These are phyloP conservation scores for Ogataea ramenticola DNA, from an alignment of 805 yeast genomes.

Conservation along the genomic window DNA sequence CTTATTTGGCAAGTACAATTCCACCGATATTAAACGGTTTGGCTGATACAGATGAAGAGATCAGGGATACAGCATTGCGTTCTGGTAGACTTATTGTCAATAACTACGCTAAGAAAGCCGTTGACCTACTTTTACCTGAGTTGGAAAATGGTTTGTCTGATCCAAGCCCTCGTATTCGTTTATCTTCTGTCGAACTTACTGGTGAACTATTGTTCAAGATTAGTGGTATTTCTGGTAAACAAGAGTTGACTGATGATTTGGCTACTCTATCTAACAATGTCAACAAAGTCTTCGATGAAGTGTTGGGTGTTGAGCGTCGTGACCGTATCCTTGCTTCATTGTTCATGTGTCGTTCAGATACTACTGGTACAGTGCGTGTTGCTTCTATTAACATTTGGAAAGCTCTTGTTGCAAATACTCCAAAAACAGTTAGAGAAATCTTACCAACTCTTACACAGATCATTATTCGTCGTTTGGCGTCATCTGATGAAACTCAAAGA, in stretches of 20 bases:
- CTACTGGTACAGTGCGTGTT: slow-evolving; percentile 76
- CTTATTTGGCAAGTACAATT: slow-evolving; percentile 76
- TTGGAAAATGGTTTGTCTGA: slow-evolving; percentile 85
- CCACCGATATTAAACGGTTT: slow-evolving; percentile 90
- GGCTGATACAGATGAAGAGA: slow-evolving; percentile 82
- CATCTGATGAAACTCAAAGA: slow-evolving; percentile 72
- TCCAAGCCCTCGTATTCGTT: slow-evolving; percentile 75
- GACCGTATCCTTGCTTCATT: slow-evolving; percentile 80
- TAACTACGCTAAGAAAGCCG: slow-evolving; percentile 87
- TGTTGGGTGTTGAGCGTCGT: slow-evolving; percentile 82
- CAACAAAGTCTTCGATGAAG: slow-evolving; percentile 59
- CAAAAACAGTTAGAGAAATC: slow-evolving; percentile 88
- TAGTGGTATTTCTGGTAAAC: slow-evolving; percentile 79
- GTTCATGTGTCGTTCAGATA: slow-evolving; percentile 91
- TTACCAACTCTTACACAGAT: slow-evolving; percentile 74
- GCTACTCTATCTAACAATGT: slow-evolving; percentile 42
- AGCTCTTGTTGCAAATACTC: slow-evolving; percentile 91
- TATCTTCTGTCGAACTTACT: slow-evolving; percentile 89
- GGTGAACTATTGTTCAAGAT: slow-evolving; percentile 93
- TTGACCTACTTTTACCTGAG: slow-evolving; percentile 89
- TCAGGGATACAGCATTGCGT: slow-evolving; percentile 83
- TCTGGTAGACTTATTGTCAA: slow-evolving; percentile 89
- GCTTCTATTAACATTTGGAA: slow-evolving; percentile 96
- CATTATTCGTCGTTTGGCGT: slow-evolving; percentile 77
- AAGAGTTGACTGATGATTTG: slow-evolving; percentile 55